Base-by-base conservation (phyloP, 768 basidiomycete genomes). In the Flagelloscypha sp. region DNA sequence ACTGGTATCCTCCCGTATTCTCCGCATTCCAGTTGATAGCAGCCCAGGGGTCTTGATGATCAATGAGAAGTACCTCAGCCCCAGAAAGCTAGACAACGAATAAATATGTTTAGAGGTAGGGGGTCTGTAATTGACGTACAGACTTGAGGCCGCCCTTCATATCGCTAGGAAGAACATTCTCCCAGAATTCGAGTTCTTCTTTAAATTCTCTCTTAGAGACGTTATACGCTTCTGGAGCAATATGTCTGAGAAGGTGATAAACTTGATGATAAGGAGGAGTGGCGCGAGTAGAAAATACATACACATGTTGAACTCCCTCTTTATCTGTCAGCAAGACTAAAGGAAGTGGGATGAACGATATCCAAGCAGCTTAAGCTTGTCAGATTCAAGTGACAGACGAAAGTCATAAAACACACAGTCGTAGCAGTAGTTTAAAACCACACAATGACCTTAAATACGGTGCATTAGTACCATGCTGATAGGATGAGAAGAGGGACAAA, bases 351-450 rank as follows among this genome's bases (percentile, higher is more conserved):
- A 73, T 50, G 50, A 68, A 74, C 15, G 66, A 68, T 38, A 65
- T 44, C 36, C 62, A 69, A 28, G 66, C 50, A 10, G 63, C 68
- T 70, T 33, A 18, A 24, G 24, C 13, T 44, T 12, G 25, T 9
- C 17, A 40, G 16, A 8, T 22, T 30, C 3, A 25, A 6, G 35
- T 11, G 19, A 3, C 6, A 17, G 6, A 16, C 18, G 31, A 20
- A 12, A 32, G 18, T 10, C 8, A 19, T 11, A 28, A 10, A 21
- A 48, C 61, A 46, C 46, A 67, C 67, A 61, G 42, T 75, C 74
- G 49, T 68, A 77, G 50, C 75, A 79, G 17, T 55, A 46, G 46
- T 76, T 74, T 18, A 72, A 58, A 54, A 70, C 70, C 7, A 66
- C 63, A 47, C 71, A 72, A 47, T 77, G 76, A 0, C n/a, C n/a